Evolutionary conservation across 129 eudicot genomes (phyloP).

Genomic region (Dittrichia graveolens): DNA sequence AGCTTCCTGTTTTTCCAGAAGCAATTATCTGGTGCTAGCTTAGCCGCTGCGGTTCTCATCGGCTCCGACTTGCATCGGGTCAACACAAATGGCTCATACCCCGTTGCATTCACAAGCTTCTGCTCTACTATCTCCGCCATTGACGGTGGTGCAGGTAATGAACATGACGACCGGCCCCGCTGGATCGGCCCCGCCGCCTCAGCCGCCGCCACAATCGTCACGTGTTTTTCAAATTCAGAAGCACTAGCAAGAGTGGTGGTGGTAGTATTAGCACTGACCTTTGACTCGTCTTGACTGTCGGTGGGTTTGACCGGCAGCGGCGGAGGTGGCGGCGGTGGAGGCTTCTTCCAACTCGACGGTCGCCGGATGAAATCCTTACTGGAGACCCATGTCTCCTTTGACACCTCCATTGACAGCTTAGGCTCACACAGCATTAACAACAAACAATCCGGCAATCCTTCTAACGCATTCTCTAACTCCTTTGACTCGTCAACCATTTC

Average conservation of each 20-base stretch:
- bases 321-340: slow-evolving; percentile 27
- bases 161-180: slow-evolving; percentile 77
- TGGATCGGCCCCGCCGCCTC: slow-evolving; percentile 15
- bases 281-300: slow-evolving; percentile 31
- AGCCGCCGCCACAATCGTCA: neutral
- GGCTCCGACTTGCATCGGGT: slow-evolving; percentile 98
- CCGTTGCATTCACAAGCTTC: slow-evolving; percentile 70
- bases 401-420: slow-evolving; percentile 95
- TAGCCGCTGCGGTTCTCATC: slow-evolving; percentile 72
- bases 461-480: slow-evolving; percentile 19
- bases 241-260: slow-evolving; percentile 13
- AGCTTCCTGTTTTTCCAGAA: slow-evolving; percentile 79
- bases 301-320: slow-evolving; percentile 9
- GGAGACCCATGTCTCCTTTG: slow-evolving; percentile 96
- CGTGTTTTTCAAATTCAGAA: slow-evolving; percentile 3
- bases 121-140: slow-evolving; percentile 76
- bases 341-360: slow-evolving; percentile 50
- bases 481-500: slow-evolving; percentile 26
- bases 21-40: slow-evolving; percentile 63
- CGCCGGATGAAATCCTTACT: slow-evolving; percentile 78
- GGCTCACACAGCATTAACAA: slow-evolving; percentile 96
- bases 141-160: slow-evolving; percentile 55
- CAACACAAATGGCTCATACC: slow-evolving; percentile 83
- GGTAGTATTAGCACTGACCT: slow-evolving; percentile 21
- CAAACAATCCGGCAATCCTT: slow-evolving; percentile 81